Conservation (phyloP, 495 filamentous ascomycete genomes). For the Hapsidospora chrysogenum region DNA sequence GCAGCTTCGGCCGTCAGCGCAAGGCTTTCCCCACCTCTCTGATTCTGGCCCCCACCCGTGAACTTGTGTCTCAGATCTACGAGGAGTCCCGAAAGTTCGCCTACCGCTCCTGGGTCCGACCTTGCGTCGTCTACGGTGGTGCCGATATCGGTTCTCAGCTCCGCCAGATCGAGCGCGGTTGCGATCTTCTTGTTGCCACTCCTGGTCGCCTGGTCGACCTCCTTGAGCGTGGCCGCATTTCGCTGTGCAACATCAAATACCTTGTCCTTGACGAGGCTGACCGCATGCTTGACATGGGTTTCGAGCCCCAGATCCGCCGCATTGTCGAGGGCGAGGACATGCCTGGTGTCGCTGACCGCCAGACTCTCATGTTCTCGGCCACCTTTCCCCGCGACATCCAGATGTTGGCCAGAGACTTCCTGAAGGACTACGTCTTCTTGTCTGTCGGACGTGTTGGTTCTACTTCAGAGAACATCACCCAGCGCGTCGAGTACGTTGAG, state of each 20-base stretch:
- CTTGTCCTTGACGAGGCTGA: conserved; percentile 98
- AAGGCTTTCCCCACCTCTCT: conserved; percentile 94
- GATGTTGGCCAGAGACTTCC: conserved; percentile 94
- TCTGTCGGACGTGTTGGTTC: conserved; percentile 98
- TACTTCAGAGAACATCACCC: conserved; percentile 99
- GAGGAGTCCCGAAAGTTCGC: conserved; percentile 96
- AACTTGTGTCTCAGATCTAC: conserved; percentile 95
- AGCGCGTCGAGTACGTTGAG: conserved; percentile 97
- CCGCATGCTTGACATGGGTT: conserved; percentile 99
- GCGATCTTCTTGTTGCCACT: conserved; percentile 92
- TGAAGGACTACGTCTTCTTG: conserved; percentile 96
- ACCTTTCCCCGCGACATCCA: conserved; percentile 98
- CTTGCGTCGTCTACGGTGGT: conserved; percentile 97
- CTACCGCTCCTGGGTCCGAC: conserved; percentile 96
- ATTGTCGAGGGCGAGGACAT: conserved; percentile 98
- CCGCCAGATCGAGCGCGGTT: conserved; percentile 92
- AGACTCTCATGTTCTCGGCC: conserved; percentile 99
- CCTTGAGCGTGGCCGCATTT: conserved; percentile 96
- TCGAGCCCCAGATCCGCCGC: conserved; percentile 96
- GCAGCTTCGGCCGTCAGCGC: conserved; percentile 67
- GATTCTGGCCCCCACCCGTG: conserved; percentile 90
- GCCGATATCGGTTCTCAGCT: conserved; percentile 95
- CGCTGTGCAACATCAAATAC: conserved; percentile 92
- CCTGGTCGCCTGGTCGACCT: conserved; percentile 94
- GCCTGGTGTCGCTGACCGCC: conserved; percentile 68